Conservation (phyloP, 192 early-diverging fungal species). For the Rhizophagus sp. region DNA sequence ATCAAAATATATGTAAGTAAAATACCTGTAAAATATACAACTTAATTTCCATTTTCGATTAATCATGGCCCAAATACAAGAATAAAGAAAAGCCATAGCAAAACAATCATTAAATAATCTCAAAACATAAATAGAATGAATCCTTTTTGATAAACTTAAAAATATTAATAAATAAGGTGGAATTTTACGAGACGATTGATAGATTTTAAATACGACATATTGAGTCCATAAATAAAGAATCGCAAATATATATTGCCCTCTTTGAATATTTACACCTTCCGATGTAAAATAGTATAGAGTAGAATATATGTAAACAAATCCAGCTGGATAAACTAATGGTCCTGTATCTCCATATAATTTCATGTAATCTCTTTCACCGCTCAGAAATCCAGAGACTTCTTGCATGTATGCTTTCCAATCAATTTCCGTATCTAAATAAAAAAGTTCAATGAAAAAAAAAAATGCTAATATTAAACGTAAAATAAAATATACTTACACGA, state of each 20-base stretch:
- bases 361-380: conserved; percentile 83
- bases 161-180: conserved; percentile 67
- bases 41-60: conserved; percentile 49
- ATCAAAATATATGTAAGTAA: not conserved
- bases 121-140: conserved; percentile 93
- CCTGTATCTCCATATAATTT: conserved; percentile 87
- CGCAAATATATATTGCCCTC: conserved; percentile 85
- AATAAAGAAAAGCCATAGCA: conserved; percentile 84
- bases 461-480: not conserved
- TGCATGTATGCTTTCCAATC: conserved; percentile 98
- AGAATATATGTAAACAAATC: conserved; percentile 88
- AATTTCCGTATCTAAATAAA: conserved; percentile 83
- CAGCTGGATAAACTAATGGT: conserved; percentile 93
- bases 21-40: conserved; percentile 69
- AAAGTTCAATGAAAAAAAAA: not conserved
- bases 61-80: conserved; percentile 65
- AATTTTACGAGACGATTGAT: conserved; percentile 62
- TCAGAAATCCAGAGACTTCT: conserved; percentile 73
- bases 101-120: conserved; percentile 93
- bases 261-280: conserved; percentile 64
- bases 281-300: conserved; percentile 68
- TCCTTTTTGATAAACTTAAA: conserved; percentile 74
- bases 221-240: conserved; percentile 72
- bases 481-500: conserved; percentile 47
- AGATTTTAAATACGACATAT: conserved; percentile 66